Conservation (phyloP, 73 alveolate genomes). For the Breviolum minutum region DNA sequence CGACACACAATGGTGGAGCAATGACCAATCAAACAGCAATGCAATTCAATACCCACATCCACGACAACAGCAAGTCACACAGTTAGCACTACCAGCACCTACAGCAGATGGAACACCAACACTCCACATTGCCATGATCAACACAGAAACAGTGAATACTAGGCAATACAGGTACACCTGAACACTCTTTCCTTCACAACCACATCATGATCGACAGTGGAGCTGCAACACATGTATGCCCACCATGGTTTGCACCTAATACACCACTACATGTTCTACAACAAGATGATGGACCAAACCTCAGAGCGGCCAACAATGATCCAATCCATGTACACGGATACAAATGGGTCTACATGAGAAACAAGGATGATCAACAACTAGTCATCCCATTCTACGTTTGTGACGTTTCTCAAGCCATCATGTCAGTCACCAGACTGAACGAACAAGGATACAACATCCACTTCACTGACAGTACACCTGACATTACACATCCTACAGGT, state of each 20-base stretch:
- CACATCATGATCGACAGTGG: too few species aligned
- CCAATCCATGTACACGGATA: neutral
- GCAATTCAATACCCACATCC: too few species aligned
- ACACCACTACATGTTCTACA: too few species aligned
- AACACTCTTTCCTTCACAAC: too few species aligned
- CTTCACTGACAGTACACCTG: too few species aligned
- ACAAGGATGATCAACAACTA: neutral
- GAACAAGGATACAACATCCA: neutral
- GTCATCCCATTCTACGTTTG: constrained; percentile 18
- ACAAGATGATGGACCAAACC: too few species aligned
- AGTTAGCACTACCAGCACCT: constrained; percentile 6
- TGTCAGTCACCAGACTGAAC: constrained; percentile 16
- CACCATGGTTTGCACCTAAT: too few species aligned
- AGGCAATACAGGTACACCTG: too few species aligned
- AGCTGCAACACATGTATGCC: too few species aligned
- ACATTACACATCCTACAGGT: too few species aligned
- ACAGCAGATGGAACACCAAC: constrained; percentile 22
- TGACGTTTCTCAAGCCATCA: neutral
- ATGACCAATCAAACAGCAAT: neutral
- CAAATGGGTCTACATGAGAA: constrained; percentile 3
- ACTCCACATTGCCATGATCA: neutral
- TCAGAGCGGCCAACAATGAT: neutral
- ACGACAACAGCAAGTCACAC: neutral
- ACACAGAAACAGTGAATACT: neutral
- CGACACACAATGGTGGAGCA: too few species aligned